phyloP scores from a whole-genome alignment of 257 asterid genomes.

The Solanum tarijense region DNA sequence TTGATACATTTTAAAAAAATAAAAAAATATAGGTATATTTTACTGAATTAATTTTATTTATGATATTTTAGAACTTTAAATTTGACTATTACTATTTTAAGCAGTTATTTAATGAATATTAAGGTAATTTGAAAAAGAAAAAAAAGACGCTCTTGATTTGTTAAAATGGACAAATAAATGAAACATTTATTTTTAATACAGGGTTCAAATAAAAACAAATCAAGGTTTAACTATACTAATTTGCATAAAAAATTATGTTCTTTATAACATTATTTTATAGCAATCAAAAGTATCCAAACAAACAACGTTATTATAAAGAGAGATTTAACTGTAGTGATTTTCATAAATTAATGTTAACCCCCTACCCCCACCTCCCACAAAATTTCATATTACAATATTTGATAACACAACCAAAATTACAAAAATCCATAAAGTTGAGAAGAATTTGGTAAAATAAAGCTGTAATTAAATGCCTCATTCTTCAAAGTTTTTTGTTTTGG shows the following conservation, averaged over 20 bases:
- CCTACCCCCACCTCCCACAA: not conserved
- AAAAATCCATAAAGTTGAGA: not conserved
- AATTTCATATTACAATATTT: not conserved
- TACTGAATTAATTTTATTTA: not conserved
- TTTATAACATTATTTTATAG: not conserved
- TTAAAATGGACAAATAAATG: too few species aligned
- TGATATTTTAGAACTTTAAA: too few species aligned
- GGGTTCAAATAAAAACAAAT: too few species aligned
- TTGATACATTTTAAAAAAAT: rapidly evolving
- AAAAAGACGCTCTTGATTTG: not conserved
- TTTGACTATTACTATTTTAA: too few species aligned
- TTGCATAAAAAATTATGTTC: not conserved
- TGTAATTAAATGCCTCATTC: not conserved
- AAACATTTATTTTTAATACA: too few species aligned
- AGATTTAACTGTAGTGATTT: not conserved
- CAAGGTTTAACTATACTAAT: too few species aligned
- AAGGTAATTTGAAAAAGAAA: not conserved
- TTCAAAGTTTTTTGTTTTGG: too few species aligned
- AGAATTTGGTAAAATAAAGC: not conserved
- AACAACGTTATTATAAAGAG: not conserved
- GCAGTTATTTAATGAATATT: too few species aligned
- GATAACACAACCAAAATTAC: not conserved
- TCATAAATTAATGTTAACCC: not conserved
- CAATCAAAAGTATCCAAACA: not conserved
- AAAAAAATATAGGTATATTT: not conserved